Conservation (phyloP, 768 basidiomycete species). For the Termitomyces titanicus region DNA sequence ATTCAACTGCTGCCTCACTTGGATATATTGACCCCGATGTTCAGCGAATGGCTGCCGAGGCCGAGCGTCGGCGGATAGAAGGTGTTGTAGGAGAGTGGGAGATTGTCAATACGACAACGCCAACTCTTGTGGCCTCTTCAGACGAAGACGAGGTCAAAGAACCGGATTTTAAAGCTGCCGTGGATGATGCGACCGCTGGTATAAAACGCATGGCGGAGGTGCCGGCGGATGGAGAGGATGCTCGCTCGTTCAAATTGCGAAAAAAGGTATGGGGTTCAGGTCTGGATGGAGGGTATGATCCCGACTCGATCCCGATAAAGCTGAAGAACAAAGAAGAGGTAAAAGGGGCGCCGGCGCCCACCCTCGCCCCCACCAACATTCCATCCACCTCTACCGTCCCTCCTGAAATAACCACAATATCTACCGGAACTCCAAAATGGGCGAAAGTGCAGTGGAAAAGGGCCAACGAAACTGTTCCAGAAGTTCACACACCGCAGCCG, state of each 20-base stretch:
- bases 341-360: constrained; percentile 8
- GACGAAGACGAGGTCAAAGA: constrained; percentile 11
- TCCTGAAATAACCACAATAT: constrained; percentile 2
- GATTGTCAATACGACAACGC: constrained; percentile 39
- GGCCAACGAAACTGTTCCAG: constrained; percentile 7
- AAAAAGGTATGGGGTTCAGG: constrained; percentile 58
- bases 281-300: constrained; percentile 81
- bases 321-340: constrained; percentile 54
- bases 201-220: constrained; percentile 37
- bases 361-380: not conserved
- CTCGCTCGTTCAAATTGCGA: constrained; percentile 61
- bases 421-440: constrained; percentile 28
- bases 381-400: constrained; percentile 3
- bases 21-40: constrained; percentile 79
- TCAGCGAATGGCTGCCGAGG: constrained; percentile 58
- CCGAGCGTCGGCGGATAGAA: constrained; percentile 54
- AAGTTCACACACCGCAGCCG: not conserved
- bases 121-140: constrained; percentile 18
- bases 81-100: constrained; percentile 82
- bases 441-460: constrained; percentile 32
- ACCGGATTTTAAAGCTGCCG: constrained; percentile 7
- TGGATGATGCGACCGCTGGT: constrained; percentile 16
- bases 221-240: constrained; percentile 47
- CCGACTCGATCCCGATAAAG: constrained; percentile 63
- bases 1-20: constrained; percentile 82